Base-by-base conservation (phyloP, 306 rosid genomes). In the Acacia crassicarpa region DNA sequence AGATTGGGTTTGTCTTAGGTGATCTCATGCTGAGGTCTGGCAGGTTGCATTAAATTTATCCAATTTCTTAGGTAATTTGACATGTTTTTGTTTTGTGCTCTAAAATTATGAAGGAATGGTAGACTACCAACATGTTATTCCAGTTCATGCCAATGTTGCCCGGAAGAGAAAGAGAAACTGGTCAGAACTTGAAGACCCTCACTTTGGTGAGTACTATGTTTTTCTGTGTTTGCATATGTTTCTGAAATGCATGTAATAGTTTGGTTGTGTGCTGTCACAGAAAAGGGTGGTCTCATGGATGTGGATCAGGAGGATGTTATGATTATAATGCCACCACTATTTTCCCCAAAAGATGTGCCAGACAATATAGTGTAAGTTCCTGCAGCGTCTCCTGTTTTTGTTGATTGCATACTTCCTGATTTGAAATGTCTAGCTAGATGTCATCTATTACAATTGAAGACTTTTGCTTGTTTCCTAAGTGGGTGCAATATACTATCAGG, bases 91-190 rank as follows among this genome's bases (percentile, higher is more conserved):
- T 79, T 81, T 65, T 67, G 63, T 75, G 43, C 43, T 75, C 75
- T 62, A 6, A 84, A 68, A 75, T 80, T 66, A n/a, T 79, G 40
- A 81, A 91, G 98, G 99, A 73, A 95, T 95, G 99, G 87, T 67
- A 4, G 99, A 95, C 80, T 95, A 95, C 93, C 99, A 95, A 85
- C 94, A 93, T 66, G 97, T 93, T 76, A 78, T 93, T 88, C 89
- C 98, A 58, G 89, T 89, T 74, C 99, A 95, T 84, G 93, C 91
- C 23, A 90, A 93, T 83, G 87, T 81, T 89, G 90, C 97, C 2
- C 70, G 66, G 20, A 88, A 86, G 84, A 93, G 87, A 82, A 93
- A 89, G 89, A 84, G 95, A 78, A 89, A 67, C 33, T 87, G 87
- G 97, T 78, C 87, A 12, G 93, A 93, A 68, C 62, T 75, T 61